phyloP scores from a whole-genome alignment of 305 asterid genomes.

The Ilex paraguariensis region DNA sequence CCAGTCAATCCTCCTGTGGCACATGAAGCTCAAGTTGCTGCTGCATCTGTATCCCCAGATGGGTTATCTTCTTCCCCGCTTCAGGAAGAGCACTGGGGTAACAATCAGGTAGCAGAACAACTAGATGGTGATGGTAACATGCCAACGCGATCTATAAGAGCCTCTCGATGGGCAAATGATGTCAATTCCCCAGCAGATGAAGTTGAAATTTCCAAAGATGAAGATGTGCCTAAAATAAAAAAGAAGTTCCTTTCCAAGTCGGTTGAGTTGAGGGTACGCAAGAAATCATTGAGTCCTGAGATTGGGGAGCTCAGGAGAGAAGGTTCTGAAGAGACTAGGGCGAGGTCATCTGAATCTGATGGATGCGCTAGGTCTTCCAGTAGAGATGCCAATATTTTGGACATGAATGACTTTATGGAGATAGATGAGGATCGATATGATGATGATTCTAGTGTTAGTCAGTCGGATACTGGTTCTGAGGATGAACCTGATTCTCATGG shows the following conservation, averaged over 20 bases:
- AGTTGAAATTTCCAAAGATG: slow-evolving; percentile 54
- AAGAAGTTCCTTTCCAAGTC: slow-evolving; percentile 32
- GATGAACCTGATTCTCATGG: slow-evolving; percentile 44
- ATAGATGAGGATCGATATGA: slow-evolving; percentile 34
- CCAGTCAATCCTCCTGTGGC: slow-evolving; percentile 21
- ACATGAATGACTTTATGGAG: slow-evolving; percentile 41
- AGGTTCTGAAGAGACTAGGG: slow-evolving; percentile 38
- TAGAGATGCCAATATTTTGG: slow-evolving; percentile 33
- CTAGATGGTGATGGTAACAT: slow-evolving; percentile 35
- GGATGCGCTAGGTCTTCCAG: slow-evolving; percentile 61
- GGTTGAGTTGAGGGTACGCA: slow-evolving; percentile 26
- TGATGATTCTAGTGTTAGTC: slow-evolving; percentile 38
- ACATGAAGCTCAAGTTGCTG: slow-evolving; percentile 15
- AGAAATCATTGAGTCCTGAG: slow-evolving; percentile 49
- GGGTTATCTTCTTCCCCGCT: slow-evolving; percentile 25
- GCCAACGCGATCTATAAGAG: slow-evolving; percentile 44
- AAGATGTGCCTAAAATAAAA: slow-evolving; percentile 33
- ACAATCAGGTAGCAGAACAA: slow-evolving; percentile 11
- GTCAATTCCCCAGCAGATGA: slow-evolving; percentile 72
- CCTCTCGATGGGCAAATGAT: slow-evolving; percentile 86
- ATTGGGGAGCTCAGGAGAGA: slow-evolving; percentile 49
- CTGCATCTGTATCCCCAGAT: slow-evolving; percentile 28
- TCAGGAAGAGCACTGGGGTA: slow-evolving; percentile 24
- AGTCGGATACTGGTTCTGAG: slow-evolving; percentile 51
- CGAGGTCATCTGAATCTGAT: slow-evolving; percentile 46